Conservation (phyloP, 1,284 basidiomycete genomes). For the Apiotrichum domesticum region DNA sequence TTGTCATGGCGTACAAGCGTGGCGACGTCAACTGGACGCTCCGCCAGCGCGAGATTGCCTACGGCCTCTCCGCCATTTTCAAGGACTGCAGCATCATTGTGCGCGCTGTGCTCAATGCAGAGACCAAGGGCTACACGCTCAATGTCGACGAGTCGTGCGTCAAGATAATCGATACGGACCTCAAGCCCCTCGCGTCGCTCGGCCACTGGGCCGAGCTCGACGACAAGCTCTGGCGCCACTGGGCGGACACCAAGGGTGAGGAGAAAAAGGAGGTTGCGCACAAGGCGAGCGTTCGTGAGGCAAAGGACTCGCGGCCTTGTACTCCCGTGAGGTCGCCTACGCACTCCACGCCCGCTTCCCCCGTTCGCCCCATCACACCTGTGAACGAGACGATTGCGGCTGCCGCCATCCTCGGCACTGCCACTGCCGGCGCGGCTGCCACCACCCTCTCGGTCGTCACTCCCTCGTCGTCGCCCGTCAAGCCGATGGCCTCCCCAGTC, state of each 20-base stretch:
- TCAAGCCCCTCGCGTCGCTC: conserved; percentile 65
- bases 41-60: conserved; percentile 55
- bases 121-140: conserved; percentile 12
- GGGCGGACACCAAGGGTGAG: conserved; percentile 41
- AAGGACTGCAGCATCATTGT: conserved; percentile 92
- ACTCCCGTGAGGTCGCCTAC: not conserved
- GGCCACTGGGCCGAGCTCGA: conserved; percentile 70
- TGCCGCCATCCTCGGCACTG: not conserved
- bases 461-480: not conserved
- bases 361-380: not conserved
- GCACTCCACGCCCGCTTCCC: not conserved
- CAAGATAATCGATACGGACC: conserved; percentile 78
- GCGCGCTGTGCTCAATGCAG: conserved; percentile 28
- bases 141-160: conserved; percentile 44
- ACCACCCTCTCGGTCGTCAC: not conserved
- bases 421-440: not conserved
- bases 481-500: not conserved
- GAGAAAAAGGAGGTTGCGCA: not conserved
- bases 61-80: conserved; percentile 84
- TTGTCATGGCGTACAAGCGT: conserved; percentile 54
- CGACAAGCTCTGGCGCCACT: conserved; percentile 53
- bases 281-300: not conserved
- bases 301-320: not conserved
- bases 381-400: not conserved
- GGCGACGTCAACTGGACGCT: conserved; percentile 25